A percentile compares a stretch with the other conserved stretches of the same genome.
These are phyloP conservation scores for Sorghum bicolor DNA, from an alignment of 176 grass and related monocot species.

Conservation along the genomic window DNA sequence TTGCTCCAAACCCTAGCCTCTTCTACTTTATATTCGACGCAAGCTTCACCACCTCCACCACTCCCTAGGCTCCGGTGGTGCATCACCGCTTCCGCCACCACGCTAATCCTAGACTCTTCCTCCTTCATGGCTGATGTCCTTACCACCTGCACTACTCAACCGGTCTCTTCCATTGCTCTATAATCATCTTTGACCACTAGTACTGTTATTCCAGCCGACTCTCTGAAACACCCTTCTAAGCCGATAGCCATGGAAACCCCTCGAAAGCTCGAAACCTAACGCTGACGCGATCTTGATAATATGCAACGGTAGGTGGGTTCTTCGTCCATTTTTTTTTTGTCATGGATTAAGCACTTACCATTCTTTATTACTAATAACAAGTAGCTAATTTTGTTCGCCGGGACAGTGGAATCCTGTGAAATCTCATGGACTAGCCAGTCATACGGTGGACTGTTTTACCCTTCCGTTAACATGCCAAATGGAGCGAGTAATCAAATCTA, in stretches of 20 bases:
- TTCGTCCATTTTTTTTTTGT: background rate
- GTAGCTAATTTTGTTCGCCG: background rate
- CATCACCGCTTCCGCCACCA: background rate
- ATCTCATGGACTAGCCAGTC: background rate
- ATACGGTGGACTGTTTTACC: constrained; percentile 1
- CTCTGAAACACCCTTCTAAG: too few relatives aligned
- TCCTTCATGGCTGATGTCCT: background rate
- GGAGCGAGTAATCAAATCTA: background rate
- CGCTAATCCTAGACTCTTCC: background rate
- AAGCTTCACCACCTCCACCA: background rate
- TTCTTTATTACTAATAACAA: background rate
- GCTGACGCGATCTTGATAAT: too few relatives aligned
- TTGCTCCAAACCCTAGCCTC: background rate
- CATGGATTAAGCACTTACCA: too few relatives aligned
- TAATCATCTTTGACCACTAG: background rate
- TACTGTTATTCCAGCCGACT: rapidly evolving
- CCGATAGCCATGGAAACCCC: background rate
- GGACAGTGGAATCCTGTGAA: background rate
- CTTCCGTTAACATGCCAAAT: background rate
- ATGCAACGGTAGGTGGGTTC: background rate
- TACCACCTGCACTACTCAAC: background rate
- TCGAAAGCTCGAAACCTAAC: background rate
- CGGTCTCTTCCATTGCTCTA: background rate
- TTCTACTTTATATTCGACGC: background rate
- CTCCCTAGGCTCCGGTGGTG: too few relatives aligned